Percentiles rank a stretch among this genome's conserved stretches.
phyloP scores from a whole-genome alignment of 306 rosid genomes.

The Hylodesmum podocarpum region DNA sequence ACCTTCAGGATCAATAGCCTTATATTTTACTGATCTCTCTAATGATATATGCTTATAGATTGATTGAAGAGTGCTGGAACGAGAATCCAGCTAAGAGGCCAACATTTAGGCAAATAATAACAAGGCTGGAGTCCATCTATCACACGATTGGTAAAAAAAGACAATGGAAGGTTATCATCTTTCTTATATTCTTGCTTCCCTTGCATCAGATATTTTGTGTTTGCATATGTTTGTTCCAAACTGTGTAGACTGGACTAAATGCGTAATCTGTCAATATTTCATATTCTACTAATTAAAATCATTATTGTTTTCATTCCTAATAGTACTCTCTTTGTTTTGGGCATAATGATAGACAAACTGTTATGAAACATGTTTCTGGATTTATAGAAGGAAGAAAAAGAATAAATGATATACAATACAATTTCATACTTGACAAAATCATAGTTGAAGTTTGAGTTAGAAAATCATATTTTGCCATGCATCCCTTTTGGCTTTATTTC shows the following conservation, averaged over 20 bases:
- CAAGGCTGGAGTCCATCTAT: conserved; percentile 66
- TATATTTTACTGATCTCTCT: conserved; percentile 3
- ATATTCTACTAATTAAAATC: neutral
- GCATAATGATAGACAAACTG: neutral
- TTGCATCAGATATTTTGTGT: neutral
- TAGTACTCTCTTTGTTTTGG: neutral
- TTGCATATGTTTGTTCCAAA: neutral
- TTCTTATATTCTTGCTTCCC: conserved; percentile 19
- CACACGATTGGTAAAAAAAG: conserved; percentile 57
- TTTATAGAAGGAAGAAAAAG: no score
- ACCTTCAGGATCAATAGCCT: neutral
- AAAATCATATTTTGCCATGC: no score
- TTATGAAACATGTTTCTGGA: neutral
- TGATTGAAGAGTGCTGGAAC: conserved; percentile 90
- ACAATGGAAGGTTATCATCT: conserved; percentile 80
- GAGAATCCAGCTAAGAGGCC: conserved; percentile 89
- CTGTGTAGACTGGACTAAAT: neutral
- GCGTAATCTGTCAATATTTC: neutral
- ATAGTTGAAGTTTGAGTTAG: no score
- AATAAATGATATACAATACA: no score
- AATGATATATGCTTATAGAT: conserved; percentile 49
- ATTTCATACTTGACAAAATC: no score
- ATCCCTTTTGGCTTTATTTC: no score
- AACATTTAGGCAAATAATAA: conserved; percentile 78
- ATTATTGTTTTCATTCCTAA: neutral